Conservation (phyloP, 2,329 filamentous ascomycete genomes). For the Capronia coronata region DNA sequence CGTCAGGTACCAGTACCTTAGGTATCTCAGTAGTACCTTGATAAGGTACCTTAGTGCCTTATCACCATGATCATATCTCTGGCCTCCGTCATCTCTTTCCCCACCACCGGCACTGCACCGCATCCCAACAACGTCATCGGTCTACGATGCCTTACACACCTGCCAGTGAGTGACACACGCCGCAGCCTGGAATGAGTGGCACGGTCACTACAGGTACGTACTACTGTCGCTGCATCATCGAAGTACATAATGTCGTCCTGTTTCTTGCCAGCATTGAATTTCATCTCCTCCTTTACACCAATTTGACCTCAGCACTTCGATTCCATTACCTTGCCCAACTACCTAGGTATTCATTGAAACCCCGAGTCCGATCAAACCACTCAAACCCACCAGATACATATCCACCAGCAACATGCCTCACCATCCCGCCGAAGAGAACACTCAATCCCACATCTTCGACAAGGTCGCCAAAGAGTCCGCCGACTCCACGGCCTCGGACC, state of each 20-base stretch:
- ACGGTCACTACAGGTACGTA: too few relatives aligned
- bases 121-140: background rate
- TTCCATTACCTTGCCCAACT: too few relatives aligned
- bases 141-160: too few relatives aligned
- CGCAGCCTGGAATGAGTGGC: background rate
- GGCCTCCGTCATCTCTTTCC: too few relatives aligned
- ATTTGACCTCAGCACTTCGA: too few relatives aligned
- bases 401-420: slow-evolving; percentile 33
- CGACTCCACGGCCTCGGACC: slow-evolving; percentile 35
- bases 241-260: background rate
- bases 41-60: too few relatives aligned
- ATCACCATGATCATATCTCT: too few relatives aligned
- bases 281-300: background rate
- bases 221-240: background rate
- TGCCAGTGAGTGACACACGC: too few relatives aligned
- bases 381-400: background rate
- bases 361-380: too few relatives aligned
- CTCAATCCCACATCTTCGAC: slow-evolving; percentile 33
- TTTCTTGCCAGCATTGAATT: background rate
- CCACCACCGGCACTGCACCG: background rate
- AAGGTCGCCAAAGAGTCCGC: slow-evolving; percentile 36
- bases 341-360: too few relatives aligned
- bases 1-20: too few relatives aligned
- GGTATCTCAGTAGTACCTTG: too few relatives aligned
- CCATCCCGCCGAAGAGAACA: slow-evolving; percentile 35